Evolutionary conservation across 2,329 filamentous ascomycete genomes (phyloP), one percentile per base, ranked within the genome.

Genomic region (Fusarium scirpi): DNA sequence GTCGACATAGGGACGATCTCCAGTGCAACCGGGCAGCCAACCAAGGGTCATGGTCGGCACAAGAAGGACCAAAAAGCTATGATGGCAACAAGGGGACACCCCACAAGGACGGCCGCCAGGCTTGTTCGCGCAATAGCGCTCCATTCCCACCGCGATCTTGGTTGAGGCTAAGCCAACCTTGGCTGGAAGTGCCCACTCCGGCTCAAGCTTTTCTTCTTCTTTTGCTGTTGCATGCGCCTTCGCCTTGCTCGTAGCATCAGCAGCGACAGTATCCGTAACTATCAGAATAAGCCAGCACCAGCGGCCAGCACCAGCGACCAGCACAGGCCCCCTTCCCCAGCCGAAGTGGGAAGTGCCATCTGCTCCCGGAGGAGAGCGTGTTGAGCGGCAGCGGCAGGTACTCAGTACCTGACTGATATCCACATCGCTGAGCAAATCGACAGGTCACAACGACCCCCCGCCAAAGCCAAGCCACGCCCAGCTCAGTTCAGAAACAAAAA

Each of bases 131-230:
- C 69, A 66, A 75, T 72, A 66, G 73, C 47, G 63, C 71, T 73
- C 64, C 74, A 76, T 75, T 76, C 71, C 69, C 74, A 75, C 62
- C 66, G 62, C 64, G 74, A 74, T 73, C 65, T 65, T 59, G 65
- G 58, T 62, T 52, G 47, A 63, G 58, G 69, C 74, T 76, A 76
- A 68, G 60, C 73, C 65, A 49, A 55, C 67, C 61, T 60, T 69
- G 68, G 68, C 65, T 64, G 66, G 63, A 58, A 67, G 54, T 55
- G 41, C 56, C 68, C 67, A 65, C 60, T 66, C 70, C 58, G 69
- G 56, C 70, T 74, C 72, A 74, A 73, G 73, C 72, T 68, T 76
- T 75, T 73, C 53, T 65, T 62, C 57, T 65, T 55, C 57, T 62
- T 62, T 60, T 53, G 53, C 68, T 70, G 51, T 52, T 62, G 58